Conservation (phyloP, 305 asterid species). For the Fraxinus dipetala region DNA sequence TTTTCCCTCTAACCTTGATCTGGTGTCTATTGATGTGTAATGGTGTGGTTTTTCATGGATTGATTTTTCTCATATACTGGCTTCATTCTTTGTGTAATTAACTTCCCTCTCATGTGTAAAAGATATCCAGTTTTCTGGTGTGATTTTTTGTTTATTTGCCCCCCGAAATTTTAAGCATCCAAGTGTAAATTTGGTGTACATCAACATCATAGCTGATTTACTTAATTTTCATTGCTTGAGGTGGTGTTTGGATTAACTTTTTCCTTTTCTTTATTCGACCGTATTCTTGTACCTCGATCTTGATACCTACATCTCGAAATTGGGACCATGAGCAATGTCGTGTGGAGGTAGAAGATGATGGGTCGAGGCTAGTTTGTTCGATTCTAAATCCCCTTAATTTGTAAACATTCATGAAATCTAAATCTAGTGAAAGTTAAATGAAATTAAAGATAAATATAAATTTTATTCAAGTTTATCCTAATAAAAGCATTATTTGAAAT, state of each 20-base stretch:
- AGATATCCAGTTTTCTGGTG: background rate
- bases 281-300: background rate
- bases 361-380: background rate
- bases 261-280: background rate
- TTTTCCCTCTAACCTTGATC: conserved; percentile 21
- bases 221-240: background rate
- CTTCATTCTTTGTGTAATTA: conserved; percentile 53
- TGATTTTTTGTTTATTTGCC: background rate
- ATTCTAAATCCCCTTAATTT: background rate
- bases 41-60: conserved; percentile 19
- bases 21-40: conserved; percentile 29
- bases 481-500: background rate
- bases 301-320: background rate
- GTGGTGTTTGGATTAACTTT: background rate
- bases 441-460: too few relatives aligned
- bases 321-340: background rate
- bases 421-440: background rate
- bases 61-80: conserved; percentile 6
- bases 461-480: background rate
- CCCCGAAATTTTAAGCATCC: background rate
- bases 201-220: background rate
- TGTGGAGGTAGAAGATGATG: background rate
- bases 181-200: background rate
- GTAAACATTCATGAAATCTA: background rate
- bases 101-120: background rate